These are phyloP conservation scores for Amanita molliuscula DNA, from an alignment of 768 basidiomycete species.

Conservation along the genomic window DNA sequence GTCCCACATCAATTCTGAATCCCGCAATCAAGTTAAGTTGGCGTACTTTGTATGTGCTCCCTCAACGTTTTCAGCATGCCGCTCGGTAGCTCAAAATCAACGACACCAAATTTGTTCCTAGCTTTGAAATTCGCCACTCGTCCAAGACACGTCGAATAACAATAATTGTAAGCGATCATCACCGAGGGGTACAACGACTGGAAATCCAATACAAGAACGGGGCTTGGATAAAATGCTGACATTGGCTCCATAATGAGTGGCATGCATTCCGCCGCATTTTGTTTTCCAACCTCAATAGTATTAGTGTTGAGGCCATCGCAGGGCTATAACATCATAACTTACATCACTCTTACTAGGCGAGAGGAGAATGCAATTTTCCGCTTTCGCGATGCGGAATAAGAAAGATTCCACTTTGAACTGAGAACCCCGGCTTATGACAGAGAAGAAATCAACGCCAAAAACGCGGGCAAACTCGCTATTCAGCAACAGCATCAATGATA, in stretches of 20 bases:
- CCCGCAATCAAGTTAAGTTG: background rate
- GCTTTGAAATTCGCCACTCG: conserved; percentile 82
- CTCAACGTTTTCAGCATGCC: conserved; percentile 61
- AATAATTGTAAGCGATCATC: conserved; percentile 99
- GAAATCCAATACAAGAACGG: conserved; percentile 91
- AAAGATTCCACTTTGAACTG: conserved; percentile 99
- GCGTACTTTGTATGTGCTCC: conserved; percentile 68
- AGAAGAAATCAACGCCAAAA: conserved; percentile 95
- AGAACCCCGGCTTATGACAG: conserved; percentile 88
- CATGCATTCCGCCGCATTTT: conserved; percentile 95
- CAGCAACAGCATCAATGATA: background rate
- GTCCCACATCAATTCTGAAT: background rate
- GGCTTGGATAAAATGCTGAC: conserved; percentile 88
- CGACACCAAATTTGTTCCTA: conserved; percentile 79
- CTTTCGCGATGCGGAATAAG: conserved; percentile 95
- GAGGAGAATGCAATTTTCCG: conserved; percentile 83
- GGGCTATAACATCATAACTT: conserved; percentile 13
- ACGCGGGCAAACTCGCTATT: conserved; percentile 92
- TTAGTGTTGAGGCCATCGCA: background rate
- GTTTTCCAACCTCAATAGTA: conserved; percentile 69
- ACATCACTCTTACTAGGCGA: conserved; percentile 88
- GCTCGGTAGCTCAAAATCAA: conserved; percentile 54
- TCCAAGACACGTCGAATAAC: conserved; percentile 94
- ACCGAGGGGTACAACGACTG: conserved; percentile 94
- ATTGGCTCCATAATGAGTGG: conserved; percentile 92